Conservation (phyloP, 2,329 filamentous ascomycete genomes). For the Aspergillus luchuensis region DNA sequence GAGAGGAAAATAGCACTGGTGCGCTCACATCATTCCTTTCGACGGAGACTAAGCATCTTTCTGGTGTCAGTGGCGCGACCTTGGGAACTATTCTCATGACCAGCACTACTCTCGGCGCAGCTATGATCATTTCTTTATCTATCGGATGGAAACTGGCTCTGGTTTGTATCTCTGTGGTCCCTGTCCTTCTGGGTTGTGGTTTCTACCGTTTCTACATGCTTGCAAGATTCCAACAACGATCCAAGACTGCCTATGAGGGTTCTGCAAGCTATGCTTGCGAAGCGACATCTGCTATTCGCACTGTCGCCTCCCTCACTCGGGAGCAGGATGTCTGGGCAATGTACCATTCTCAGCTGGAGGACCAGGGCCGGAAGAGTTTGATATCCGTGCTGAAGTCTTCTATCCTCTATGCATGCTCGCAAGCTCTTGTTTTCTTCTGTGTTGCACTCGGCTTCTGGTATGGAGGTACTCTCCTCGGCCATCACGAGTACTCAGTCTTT, state of each 20-base stretch:
- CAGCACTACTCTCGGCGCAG: constrained; percentile 73
- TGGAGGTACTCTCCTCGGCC: constrained; percentile 73
- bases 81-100: constrained; percentile 85
- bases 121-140: constrained; percentile 68
- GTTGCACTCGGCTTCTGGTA: constrained; percentile 94
- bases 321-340: constrained; percentile 75
- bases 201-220: constrained; percentile 87
- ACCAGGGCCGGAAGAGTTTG: constrained; percentile 68
- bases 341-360: constrained; percentile 68
- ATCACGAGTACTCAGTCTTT: constrained; percentile 72
- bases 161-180: constrained; percentile 77
- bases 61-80: constrained; percentile 83
- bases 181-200: constrained; percentile 75
- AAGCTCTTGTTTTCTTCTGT: constrained; percentile 80
- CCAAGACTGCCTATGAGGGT: constrained; percentile 75
- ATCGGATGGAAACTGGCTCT: constrained; percentile 87
- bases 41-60: constrained; percentile 84
- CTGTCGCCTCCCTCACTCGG: constrained; percentile 85
- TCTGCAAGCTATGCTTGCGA: constrained; percentile 90
- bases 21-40: constrained; percentile 86
- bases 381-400: constrained; percentile 76
- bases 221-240: constrained; percentile 73
- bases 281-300: constrained; percentile 89
- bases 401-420: constrained; percentile 77
- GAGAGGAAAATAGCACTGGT: constrained; percentile 84